Base-by-base conservation (phyloP, 805 yeast species). In the Suhomyces faveliae region DNA sequence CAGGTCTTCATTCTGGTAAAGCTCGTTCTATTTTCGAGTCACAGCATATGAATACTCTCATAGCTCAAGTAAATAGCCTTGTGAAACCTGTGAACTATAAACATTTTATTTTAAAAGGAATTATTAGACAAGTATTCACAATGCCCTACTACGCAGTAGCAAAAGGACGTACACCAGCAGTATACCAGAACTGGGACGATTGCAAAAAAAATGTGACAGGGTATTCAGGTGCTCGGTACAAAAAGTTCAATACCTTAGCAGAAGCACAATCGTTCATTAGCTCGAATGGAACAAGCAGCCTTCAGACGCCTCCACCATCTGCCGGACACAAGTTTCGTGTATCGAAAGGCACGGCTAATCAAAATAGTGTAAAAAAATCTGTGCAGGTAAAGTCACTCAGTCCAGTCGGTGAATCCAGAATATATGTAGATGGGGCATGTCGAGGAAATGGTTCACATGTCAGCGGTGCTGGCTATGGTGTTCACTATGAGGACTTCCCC, bases 371-470 rank as follows among this genome's bases (percentile, higher is more conserved):
- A 27, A 10, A 33, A 20, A 33, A 33, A 11, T 5, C 13, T 15
- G 21, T 6, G 13, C 20, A 8, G 3, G 10, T 2, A 15, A 11
- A 9, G 19, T 8, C 3, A 12, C n/a, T 27, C 30, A 25, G 19
- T 11, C 7, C 12, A 15, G 37, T 9, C 2, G 21, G 21, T 4
- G 37, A 33, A 17, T 33, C 37, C 21, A 15, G 37, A 33, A 70
- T 89, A 0, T 90, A 79, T 58, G 84, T 89, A 17, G 97, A 90
- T 64, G 97, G 97, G 0, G 87, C 96, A 0, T 73, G 84, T 0
- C 67, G 83, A 8, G 76, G 79, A 4, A 85, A 85, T 56, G 90
- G 89, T 0, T 67, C 58, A 17, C 40, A 43, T 0, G 53, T 55
- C 7, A 70, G 77, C 0, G 60, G 62, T 2, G 51, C 54, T 10